These are phyloP conservation scores for Penicillium capsulatum DNA, from an alignment of 2,329 filamentous ascomycete genomes.

Conservation along the genomic window DNA sequence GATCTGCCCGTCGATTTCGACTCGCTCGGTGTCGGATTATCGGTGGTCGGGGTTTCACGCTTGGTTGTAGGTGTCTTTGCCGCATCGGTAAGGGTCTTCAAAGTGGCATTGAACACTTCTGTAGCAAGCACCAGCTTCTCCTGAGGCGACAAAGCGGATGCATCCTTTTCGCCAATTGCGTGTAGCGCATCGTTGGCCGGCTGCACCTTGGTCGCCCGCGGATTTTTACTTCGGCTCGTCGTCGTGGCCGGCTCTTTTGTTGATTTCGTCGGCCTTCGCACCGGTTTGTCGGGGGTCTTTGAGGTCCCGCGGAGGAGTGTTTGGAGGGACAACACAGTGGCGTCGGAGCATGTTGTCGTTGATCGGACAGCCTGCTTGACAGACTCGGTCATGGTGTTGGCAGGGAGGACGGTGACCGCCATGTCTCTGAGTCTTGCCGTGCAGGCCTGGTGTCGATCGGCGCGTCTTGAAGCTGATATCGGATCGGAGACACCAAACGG, in stretches of 20 bases:
- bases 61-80: slow-evolving; percentile 24
- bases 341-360: slow-evolving; percentile 51
- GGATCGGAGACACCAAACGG: slow-evolving; percentile 14
- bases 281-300: slow-evolving; percentile 22
- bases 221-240: slow-evolving; percentile 21
- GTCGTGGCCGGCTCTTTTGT: slow-evolving; percentile 23
- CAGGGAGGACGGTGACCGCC: slow-evolving; percentile 32
- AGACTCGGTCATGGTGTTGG: slow-evolving; percentile 37
- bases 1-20: slow-evolving; percentile 22
- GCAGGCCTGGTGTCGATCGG: slow-evolving; percentile 13
- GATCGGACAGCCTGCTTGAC: slow-evolving; percentile 55
- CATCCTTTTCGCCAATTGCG: slow-evolving; percentile 24
- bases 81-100: slow-evolving; percentile 43
- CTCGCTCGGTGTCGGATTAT: slow-evolving; percentile 22
- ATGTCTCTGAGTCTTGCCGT: slow-evolving; percentile 18
- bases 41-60: slow-evolving; percentile 9
- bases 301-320: slow-evolving; percentile 33
- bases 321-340: slow-evolving; percentile 39
- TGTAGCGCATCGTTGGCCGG: slow-evolving; percentile 26
- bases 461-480: slow-evolving; percentile 22
- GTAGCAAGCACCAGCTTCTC: slow-evolving; percentile 43
- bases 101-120: slow-evolving; percentile 44
- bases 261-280: slow-evolving; percentile 22
- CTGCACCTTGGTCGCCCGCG: slow-evolving; percentile 25
- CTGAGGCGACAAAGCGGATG: slow-evolving; percentile 30